phyloP scores from a whole-genome alignment of 805 yeast species.

The Limtongia smithiae region DNA sequence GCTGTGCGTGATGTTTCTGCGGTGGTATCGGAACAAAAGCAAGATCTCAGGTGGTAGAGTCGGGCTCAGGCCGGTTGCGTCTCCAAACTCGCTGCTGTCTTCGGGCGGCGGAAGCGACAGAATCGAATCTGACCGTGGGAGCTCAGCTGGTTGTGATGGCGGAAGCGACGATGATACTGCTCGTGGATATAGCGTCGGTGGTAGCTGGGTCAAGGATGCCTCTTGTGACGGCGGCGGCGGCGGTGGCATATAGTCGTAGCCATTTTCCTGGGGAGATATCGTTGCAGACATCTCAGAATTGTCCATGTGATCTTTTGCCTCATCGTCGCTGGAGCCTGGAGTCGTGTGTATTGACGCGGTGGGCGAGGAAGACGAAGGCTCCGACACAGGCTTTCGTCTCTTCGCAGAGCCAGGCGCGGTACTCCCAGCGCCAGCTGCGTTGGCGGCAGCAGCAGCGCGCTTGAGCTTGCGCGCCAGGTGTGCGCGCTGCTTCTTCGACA shows the following conservation, averaged over 20 bases:
- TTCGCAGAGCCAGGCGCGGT: not conserved
- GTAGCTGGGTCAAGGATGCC: no score
- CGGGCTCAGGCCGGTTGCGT: not conserved
- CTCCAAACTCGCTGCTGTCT: slow-evolving; percentile 2
- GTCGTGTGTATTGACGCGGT: not conserved
- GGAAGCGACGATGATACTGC: no score
- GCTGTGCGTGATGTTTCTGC: slow-evolving; percentile 11
- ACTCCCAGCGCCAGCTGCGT: slow-evolving; percentile 1
- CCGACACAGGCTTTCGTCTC: not conserved
- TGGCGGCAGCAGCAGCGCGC: slow-evolving; percentile 15
- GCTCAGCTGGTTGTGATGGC: no score
- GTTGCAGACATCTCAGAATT: not conserved
- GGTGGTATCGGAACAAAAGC: slow-evolving; percentile 13
- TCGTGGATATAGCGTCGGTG: no score
- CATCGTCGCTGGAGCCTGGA: not conserved
- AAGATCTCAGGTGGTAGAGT: slow-evolving; percentile 10
- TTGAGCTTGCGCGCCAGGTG: slow-evolving; percentile 6
- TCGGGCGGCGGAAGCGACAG: not conserved
- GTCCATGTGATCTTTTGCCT: not conserved
- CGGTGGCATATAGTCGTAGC: not conserved
- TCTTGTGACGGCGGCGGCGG: no score
- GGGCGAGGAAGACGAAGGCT: not conserved
- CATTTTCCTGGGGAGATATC: no score
- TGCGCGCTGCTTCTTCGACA: slow-evolving; percentile 22
- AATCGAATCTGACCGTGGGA: no score